Evolutionary conservation across 768 basidiomycete species (phyloP).

Genomic region (Tricholoma saponaceum): DNA sequence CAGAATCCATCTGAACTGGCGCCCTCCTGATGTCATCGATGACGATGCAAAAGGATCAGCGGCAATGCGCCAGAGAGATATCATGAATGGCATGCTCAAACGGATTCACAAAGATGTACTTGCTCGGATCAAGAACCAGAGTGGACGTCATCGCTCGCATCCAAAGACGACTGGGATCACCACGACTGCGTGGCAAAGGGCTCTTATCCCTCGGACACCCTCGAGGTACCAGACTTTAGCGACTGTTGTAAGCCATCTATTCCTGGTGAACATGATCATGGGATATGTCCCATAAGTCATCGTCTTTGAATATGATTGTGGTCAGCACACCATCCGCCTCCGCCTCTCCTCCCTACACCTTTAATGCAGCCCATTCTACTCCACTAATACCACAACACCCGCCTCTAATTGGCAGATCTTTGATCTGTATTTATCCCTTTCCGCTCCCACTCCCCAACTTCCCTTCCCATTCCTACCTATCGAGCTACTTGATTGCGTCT

Average conservation of each 20-base stretch:
- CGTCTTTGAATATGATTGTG: no score
- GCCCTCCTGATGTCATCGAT: not conserved
- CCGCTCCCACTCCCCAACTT: no score
- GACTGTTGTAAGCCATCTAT: not conserved
- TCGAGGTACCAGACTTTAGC: not conserved
- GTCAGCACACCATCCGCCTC: no score
- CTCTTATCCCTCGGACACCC: not conserved
- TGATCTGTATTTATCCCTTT: no score
- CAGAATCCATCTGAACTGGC: not conserved
- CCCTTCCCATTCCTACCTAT: no score
- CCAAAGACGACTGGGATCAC: not conserved
- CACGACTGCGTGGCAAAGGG: not conserved
- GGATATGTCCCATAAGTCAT: no score
- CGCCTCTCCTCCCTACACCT: no score
- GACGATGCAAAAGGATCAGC: not conserved
- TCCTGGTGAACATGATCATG: not conserved
- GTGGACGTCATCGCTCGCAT: not conserved
- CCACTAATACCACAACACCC: no score
- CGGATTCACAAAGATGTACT: not conserved
- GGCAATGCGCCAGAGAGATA: not conserved
- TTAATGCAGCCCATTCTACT: no score
- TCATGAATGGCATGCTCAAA: not conserved
- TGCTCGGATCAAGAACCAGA: not conserved
- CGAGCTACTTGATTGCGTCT: no score
- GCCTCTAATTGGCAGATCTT: no score